Evolutionary conservation across 2,329 filamentous ascomycete genomes (phyloP).

Genomic region (Lasiodiplodia citricola): DNA sequence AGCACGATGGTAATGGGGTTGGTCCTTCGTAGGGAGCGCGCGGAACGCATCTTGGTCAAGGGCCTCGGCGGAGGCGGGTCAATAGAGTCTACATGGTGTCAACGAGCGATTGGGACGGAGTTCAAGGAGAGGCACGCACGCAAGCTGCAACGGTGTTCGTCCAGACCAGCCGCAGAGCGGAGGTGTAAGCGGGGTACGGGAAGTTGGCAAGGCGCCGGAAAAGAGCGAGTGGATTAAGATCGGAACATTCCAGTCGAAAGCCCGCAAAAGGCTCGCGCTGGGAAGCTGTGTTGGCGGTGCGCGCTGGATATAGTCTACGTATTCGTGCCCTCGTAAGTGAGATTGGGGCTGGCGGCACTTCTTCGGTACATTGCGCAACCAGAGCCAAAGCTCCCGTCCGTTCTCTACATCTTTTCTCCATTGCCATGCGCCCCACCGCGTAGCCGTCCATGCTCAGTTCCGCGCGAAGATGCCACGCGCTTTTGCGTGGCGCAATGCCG

Average conservation of each 20-base stretch:
- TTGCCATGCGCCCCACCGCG: neutral
- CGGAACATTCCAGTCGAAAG: slow-evolving; percentile 12
- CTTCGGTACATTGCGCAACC: neutral
- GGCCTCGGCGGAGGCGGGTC: slow-evolving; percentile 5
- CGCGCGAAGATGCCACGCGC: neutral
- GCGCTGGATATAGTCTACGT: slow-evolving; percentile 20
- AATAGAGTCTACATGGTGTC: slow-evolving; percentile 2
- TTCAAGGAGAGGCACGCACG: slow-evolving; percentile 7
- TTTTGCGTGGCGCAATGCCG: neutral
- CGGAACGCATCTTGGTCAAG: slow-evolving; percentile 55
- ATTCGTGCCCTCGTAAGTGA: slow-evolving; percentile 17
- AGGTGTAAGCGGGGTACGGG: neutral
- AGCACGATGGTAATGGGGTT: slow-evolving; percentile 78
- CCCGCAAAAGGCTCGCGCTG: slow-evolving; percentile 18
- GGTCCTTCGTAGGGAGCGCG: slow-evolving; percentile 76
- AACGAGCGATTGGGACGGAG: neutral
- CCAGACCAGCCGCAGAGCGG: slow-evolving; percentile 14
- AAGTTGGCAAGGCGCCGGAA: neutral
- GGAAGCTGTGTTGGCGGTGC: slow-evolving; percentile 5
- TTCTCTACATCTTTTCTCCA: slow-evolving; percentile 1
- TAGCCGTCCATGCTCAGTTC: slow-evolving; percentile 14
- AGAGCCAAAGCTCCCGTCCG: neutral
- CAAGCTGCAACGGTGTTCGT: slow-evolving; percentile 11
- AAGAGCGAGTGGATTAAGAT: neutral
- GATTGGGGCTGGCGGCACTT: neutral